Base-by-base conservation (phyloP, 805 yeast species). In the Candida koratica region DNA sequence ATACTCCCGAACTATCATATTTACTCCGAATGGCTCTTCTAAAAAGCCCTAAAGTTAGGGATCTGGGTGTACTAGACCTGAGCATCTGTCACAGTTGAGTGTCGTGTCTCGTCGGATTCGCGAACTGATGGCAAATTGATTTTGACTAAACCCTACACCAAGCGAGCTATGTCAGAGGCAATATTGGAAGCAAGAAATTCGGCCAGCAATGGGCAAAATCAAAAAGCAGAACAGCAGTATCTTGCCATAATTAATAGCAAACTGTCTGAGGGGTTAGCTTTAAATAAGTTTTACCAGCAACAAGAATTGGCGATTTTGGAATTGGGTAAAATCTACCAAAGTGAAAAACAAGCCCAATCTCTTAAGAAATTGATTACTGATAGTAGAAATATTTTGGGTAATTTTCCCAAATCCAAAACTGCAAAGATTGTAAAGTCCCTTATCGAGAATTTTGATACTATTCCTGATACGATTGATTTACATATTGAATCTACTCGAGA, bases 361-460 rank as follows among this genome's bases (percentile, higher is more conserved):
- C 69, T 93, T 29, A 64, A 70, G 12, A 64, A 62, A 25, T 75
- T 93, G 51, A 77, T 93, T 25, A 69, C 77, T 9, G 70, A 76
- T 26, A 80, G 94, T 1, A 75, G 93, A 48, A 65, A 62, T 6
- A 75, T 80, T n/a, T 80, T 88, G 69, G 76, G 81, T 37, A 74
- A 75, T 22, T 78, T 85, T 52, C 96, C 97, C 31, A 93, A 93
- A 64, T 84, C 96, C 11, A 93, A 93, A 60, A 84, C 95, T 6
- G 95, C 97, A 14, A 93, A 90, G 58, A 84, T 90, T 38, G 81
- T 90, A 47, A 82, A 81, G 51, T 71, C 77, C 26, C 69, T 93
- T 53, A 80, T 93, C 49, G 97, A 90, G 52, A 66, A 77, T 43
- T 77, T 85, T 51, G 89, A 85, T 41, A 55, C 56, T 16, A 74